These are phyloP conservation scores for Curvularia verruculosa DNA, from an alignment of 2,329 filamentous ascomycete species.

Conservation along the genomic window DNA sequence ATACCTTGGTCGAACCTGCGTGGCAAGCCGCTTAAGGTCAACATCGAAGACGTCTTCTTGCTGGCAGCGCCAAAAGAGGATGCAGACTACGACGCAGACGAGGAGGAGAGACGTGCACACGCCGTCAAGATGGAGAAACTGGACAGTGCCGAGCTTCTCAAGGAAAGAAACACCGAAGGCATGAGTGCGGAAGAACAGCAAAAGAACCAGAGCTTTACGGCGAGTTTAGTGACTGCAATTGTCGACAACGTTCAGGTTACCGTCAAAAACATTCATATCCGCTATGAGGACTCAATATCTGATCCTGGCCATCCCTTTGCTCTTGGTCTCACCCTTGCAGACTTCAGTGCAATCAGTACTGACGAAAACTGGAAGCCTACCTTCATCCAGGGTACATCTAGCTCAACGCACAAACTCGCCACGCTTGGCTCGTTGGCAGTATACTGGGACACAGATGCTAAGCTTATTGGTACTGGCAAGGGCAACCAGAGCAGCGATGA, in stretches of 20 bases:
- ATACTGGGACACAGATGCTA: conserved; percentile 97
- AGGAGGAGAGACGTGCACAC: conserved; percentile 85
- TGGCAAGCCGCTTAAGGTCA: conserved; percentile 90
- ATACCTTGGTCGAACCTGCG: conserved; percentile 98
- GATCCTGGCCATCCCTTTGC: conserved; percentile 95
- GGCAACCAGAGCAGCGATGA: conserved; percentile 67
- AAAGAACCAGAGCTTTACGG: conserved; percentile 96
- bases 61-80: conserved; percentile 95
- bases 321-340: conserved; percentile 87
- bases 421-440: conserved; percentile 87
- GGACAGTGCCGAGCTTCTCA: conserved; percentile 92
- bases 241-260: conserved; percentile 98
- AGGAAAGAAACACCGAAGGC: conserved; percentile 89
- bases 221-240: conserved; percentile 93
- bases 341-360: conserved; percentile 96
- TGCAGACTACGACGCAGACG: conserved; percentile 87
- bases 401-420: conserved; percentile 90
- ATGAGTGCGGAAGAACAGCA: conserved; percentile 95
- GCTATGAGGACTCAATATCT: conserved; percentile 97
- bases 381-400: conserved; percentile 86
- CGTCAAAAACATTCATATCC: conserved; percentile 97
- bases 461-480: conserved; percentile 80
- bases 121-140: conserved; percentile 99
- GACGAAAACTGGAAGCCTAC: conserved; percentile 94
- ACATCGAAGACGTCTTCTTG: conserved; percentile 96